A percentile compares a stretch with the other conserved stretches of the same genome.
Conservation (phyloP, 2,329 filamentous ascomycete species). For the Periconia sp. region DNA sequence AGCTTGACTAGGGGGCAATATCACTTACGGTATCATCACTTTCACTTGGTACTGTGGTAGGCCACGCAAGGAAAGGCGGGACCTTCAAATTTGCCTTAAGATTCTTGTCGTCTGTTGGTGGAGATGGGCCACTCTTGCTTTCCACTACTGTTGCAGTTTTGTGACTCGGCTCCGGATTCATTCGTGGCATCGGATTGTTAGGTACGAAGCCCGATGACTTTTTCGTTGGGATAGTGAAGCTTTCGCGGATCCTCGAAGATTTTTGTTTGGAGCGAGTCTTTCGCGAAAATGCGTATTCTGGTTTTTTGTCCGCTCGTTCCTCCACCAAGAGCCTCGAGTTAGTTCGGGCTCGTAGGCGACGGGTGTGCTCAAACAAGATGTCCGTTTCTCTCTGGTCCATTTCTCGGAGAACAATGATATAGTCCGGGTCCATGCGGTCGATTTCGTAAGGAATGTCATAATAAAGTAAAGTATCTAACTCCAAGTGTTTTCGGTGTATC, state of each 20-base stretch:
- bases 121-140: neutral
- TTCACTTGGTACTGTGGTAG: neutral
- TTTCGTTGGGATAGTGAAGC: no score
- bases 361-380: slow-evolving; percentile 48
- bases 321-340: neutral
- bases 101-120: neutral
- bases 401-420: slow-evolving; percentile 47
- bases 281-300: neutral
- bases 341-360: slow-evolving; percentile 29
- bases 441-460: slow-evolving; percentile 46
- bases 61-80: slow-evolving; percentile 7
- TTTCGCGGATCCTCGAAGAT: no score
- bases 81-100: neutral
- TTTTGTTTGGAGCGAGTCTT: neutral
- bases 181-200: no score
- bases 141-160: neutral
- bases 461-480: slow-evolving; percentile 43
- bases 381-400: slow-evolving; percentile 46
- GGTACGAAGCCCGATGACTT: no score
- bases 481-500: slow-evolving; percentile 42
- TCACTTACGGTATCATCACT: neutral
- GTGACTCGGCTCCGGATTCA: neutral
- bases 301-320: neutral
- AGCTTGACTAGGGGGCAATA: neutral
- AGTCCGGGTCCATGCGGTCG: slow-evolving; percentile 44